Conservation (phyloP, 2,329 filamentous ascomycete genomes). For the Stagonosporopsis vannaccii region DNA sequence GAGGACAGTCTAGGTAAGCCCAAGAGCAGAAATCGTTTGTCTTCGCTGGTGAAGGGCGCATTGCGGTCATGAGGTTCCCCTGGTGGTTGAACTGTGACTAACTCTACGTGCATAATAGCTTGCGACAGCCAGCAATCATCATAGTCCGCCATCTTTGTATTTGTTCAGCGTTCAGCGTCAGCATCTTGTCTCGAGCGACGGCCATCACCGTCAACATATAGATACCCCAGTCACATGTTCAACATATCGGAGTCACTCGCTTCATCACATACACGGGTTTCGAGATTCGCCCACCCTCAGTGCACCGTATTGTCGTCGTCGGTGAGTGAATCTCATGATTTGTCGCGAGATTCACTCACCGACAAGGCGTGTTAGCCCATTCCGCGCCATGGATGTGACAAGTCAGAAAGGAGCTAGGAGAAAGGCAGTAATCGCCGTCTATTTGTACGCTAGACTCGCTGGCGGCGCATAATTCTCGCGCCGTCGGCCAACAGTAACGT, state of each 20-base stretch:
- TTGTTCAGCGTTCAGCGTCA: conserved; percentile 15
- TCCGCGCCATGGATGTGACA: background rate
- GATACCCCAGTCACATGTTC: conserved; percentile 19
- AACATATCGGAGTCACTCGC: conserved; percentile 11
- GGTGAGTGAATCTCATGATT: too few species aligned
- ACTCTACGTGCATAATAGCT: conserved; percentile 11
- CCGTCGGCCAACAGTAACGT: conserved; percentile 14
- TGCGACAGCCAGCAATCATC: conserved; percentile 12
- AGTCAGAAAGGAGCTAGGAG: background rate
- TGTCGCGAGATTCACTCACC: background rate
- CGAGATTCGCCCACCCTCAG: background rate
- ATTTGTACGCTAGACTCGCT: conserved; percentile 8
- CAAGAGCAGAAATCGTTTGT: conserved; percentile 38
- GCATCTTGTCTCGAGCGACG: conserved; percentile 11
- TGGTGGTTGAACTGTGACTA: conserved; percentile 17
- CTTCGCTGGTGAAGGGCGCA: conserved; percentile 29
- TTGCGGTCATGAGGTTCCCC: conserved; percentile 20
- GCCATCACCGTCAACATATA: conserved; percentile 12
- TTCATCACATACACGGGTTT: background rate
- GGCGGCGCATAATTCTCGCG: background rate
- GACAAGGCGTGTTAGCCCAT: background rate
- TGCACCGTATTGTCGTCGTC: conserved; percentile 3
- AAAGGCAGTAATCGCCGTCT: conserved; percentile 1
- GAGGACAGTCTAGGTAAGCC: conserved; percentile 19
- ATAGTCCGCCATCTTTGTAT: conserved; percentile 13